These are phyloP conservation scores for Phytophthora multivora DNA, from an alignment of 352 stramenopile species.

Conservation along the genomic window DNA sequence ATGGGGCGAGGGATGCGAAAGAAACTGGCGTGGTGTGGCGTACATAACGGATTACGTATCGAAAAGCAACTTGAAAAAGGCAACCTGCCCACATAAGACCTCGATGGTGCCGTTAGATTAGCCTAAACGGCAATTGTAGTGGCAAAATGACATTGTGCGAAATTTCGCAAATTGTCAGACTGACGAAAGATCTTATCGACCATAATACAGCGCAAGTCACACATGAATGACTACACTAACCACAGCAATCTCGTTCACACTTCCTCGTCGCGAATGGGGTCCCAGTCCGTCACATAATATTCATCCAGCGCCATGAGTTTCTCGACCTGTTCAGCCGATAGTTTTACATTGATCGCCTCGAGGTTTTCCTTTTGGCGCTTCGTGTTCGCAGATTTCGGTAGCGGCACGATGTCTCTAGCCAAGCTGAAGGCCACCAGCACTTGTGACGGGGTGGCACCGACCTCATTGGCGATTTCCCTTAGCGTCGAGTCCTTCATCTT, in stretches of 20 bases:
- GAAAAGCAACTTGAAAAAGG: background rate
- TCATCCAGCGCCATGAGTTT: constrained; percentile 48
- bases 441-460: constrained; percentile 45
- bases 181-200: no score
- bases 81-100: no score
- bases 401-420: constrained; percentile 55
- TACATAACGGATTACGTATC: constrained; percentile 18
- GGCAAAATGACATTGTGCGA: no score
- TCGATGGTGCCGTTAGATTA: no score
- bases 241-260: constrained; percentile 18
- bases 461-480: constrained; percentile 38
- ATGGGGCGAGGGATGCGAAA: constrained; percentile 18
- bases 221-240: no score
- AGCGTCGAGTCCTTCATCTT: constrained; percentile 48
- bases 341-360: constrained; percentile 37
- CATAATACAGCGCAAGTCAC: no score
- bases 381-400: constrained; percentile 62
- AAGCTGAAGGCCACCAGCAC: constrained; percentile 64
- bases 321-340: constrained; percentile 39
- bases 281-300: constrained; percentile 57
- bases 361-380: constrained; percentile 65
- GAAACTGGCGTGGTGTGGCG: constrained; percentile 12
- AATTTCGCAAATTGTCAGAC: no score
- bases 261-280: constrained; percentile 48
- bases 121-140: no score